A percentile compares a stretch with the other conserved stretches of the same genome.
Evolutionary conservation across 345 rosid genomes (phyloP).

Genomic region (Boechera stricta): DNA sequence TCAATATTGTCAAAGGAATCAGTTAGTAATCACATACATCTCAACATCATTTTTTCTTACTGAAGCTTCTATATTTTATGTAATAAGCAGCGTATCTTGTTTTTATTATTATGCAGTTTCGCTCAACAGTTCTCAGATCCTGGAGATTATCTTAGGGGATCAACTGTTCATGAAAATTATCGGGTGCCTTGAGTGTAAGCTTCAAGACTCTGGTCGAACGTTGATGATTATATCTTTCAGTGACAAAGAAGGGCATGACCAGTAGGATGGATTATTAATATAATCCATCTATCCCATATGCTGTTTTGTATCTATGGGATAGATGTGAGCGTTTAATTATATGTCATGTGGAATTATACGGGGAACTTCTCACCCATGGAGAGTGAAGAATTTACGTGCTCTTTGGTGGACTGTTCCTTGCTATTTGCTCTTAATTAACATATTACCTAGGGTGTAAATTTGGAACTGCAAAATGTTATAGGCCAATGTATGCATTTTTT

Average conservation of each 20-base stretch:
- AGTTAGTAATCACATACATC: slow-evolving; percentile 55
- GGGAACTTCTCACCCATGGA: slow-evolving; percentile 14
- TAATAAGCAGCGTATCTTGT: slow-evolving; percentile 28
- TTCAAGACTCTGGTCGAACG: slow-evolving; percentile 13
- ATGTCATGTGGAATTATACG: neutral
- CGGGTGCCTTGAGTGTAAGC: slow-evolving; percentile 95
- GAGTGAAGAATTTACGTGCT: slow-evolving; percentile 7
- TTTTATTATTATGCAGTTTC: slow-evolving; percentile 63
- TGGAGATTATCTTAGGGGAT: slow-evolving; percentile 83
- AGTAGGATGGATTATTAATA: neutral
- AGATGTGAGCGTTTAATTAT: slow-evolving; percentile 15
- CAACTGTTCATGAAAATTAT: slow-evolving; percentile 83
- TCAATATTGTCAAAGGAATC: slow-evolving; percentile 80
- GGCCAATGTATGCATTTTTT: slow-evolving; percentile 8
- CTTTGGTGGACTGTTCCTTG: slow-evolving; percentile 19
- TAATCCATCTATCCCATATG: neutral
- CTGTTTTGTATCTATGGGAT: slow-evolving; percentile 19
- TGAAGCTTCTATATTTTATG: slow-evolving; percentile 25
- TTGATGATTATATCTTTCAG: slow-evolving; percentile 21
- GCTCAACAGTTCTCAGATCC: slow-evolving; percentile 77
- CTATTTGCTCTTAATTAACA: slow-evolving; percentile 21
- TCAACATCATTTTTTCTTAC: slow-evolving; percentile 26
- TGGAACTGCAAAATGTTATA: slow-evolving; percentile 5
- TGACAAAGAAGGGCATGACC: slow-evolving; percentile 6
- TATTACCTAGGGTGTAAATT: slow-evolving; percentile 2